Evolutionary conservation across 2,329 filamentous ascomycete species (phyloP).

Genomic region (Stachybotrys chartarum): DNA sequence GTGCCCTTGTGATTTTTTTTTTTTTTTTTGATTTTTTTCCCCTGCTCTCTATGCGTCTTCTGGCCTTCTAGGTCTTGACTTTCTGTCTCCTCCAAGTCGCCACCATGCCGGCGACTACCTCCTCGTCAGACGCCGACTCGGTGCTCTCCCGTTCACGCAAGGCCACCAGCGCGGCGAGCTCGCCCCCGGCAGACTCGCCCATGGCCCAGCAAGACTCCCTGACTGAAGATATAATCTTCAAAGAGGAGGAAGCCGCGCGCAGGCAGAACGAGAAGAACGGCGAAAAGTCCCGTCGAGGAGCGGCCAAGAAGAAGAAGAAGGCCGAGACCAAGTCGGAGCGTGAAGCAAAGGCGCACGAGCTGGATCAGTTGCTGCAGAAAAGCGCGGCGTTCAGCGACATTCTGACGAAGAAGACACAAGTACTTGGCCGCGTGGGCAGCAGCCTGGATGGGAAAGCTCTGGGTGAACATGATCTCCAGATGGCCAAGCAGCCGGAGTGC

Average conservation of each 20-base stretch:
- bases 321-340: constrained; percentile 45
- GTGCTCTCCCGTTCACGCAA: constrained; percentile 18
- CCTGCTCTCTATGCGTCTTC: background rate
- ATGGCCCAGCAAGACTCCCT: constrained; percentile 9
- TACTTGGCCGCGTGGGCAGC: constrained; percentile 54
- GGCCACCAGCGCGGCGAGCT: constrained; percentile 29
- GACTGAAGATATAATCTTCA: constrained; percentile 20
- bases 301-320: constrained; percentile 36
- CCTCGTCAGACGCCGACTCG: constrained; percentile 24
- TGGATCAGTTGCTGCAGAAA: constrained; percentile 52
- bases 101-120: constrained; percentile 18
- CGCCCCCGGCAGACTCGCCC: constrained; percentile 21
- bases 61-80: background rate
- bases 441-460: constrained; percentile 52
- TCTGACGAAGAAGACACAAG: constrained; percentile 56
- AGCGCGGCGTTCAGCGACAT: constrained; percentile 56
- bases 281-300: constrained; percentile 32
- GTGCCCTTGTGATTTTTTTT: background rate
- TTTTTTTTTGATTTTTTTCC: background rate
- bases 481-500: constrained; percentile 78
- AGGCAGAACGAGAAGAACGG: constrained; percentile 40
- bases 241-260: constrained; percentile 28
- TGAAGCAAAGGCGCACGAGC: constrained; percentile 49
- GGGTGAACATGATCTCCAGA: constrained; percentile 61
- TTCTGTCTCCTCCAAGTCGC: too few relatives aligned